Percentiles rank a stretch among this genome's conserved stretches.
Conservation (phyloP, 2,329 filamentous ascomycete genomes). For the Hymenoscyphus albidus region DNA sequence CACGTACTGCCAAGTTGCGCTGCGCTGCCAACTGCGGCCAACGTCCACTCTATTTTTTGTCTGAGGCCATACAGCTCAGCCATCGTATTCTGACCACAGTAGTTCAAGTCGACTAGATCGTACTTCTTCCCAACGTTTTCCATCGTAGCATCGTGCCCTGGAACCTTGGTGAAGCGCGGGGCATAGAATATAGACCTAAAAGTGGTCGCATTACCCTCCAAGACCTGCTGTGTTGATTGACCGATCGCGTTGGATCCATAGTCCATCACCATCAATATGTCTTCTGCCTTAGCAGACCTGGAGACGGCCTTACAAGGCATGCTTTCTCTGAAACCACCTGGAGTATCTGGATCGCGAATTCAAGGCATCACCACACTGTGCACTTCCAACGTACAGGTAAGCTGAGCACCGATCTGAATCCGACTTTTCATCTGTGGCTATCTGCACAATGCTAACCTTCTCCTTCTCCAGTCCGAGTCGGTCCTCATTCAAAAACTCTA, state of each 20-base stretch:
- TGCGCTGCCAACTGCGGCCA: background rate
- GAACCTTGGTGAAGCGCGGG: slow-evolving; percentile 19
- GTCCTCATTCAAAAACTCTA: slow-evolving; percentile 94
- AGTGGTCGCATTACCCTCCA: slow-evolving; percentile 8
- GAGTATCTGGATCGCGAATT: slow-evolving; percentile 91
- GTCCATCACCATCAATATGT: slow-evolving; percentile 47
- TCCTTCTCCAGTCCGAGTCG: slow-evolving; percentile 72
- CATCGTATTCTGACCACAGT: slow-evolving; percentile 20
- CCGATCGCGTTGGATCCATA: slow-evolving; percentile 7
- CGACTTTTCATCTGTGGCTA: background rate
- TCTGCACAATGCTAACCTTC: background rate
- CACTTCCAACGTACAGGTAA: slow-evolving; percentile 86
- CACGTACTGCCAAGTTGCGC: background rate
- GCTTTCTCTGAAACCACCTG: slow-evolving; percentile 85
- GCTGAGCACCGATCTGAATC: slow-evolving; percentile 27
- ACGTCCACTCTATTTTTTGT: background rate
- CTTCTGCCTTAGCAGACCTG: slow-evolving; percentile 84
- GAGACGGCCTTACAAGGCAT: slow-evolving; percentile 88
- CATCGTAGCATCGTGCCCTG: slow-evolving; percentile 29
- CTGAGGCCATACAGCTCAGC: slow-evolving; percentile 2
- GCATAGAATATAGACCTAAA: slow-evolving; percentile 25
- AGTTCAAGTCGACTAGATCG: slow-evolving; percentile 20
- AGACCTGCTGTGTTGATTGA: slow-evolving; percentile 6
- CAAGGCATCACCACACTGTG: slow-evolving; percentile 81
- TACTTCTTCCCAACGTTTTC: slow-evolving; percentile 20